Percentiles rank a stretch among this genome's conserved stretches.
Evolutionary conservation across 2,329 filamentous ascomycete genomes (phyloP).

Genomic region (Dactylellina parvicollis): DNA sequence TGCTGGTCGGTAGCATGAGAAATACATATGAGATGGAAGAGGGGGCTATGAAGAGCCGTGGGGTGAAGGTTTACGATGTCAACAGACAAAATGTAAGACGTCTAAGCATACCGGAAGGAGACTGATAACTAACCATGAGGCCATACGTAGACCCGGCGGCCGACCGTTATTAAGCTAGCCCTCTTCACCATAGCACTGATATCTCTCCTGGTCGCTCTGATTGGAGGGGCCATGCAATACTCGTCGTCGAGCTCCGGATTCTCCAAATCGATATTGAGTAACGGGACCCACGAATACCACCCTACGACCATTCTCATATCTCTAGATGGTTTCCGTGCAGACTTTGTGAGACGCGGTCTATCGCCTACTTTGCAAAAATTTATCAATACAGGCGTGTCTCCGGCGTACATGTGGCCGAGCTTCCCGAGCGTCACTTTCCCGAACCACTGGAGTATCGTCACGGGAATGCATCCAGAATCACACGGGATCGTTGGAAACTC

Average conservation of each 20-base stretch:
- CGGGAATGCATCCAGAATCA: constrained; percentile 88
- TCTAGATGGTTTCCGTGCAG: constrained; percentile 92
- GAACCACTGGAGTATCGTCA: constrained; percentile 93
- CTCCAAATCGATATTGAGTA: constrained; percentile 65
- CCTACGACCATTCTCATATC: constrained; percentile 94
- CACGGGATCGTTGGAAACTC: constrained; percentile 94
- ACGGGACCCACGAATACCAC: constrained; percentile 87
- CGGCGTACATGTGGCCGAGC: constrained; percentile 89
- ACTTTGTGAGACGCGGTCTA: constrained; percentile 84
- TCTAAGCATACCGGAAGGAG: neutral
- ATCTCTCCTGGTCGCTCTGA: constrained; percentile 55
- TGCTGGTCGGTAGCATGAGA: constrained; percentile 57
- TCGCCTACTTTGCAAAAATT: constrained; percentile 84
- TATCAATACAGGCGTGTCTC: constrained; percentile 83
- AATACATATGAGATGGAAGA: constrained; percentile 54
- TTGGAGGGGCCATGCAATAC: constrained; percentile 56
- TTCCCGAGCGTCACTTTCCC: constrained; percentile 98
- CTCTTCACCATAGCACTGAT: constrained; percentile 53
- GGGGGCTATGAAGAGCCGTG: constrained; percentile 45
- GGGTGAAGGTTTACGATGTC: constrained; percentile 46
- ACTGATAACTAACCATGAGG: constrained; percentile 10
- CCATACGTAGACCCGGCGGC: constrained; percentile 55
- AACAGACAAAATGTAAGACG: constrained; percentile 42
- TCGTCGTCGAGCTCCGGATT: constrained; percentile 51
- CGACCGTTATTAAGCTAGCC: constrained; percentile 54